Base-by-base conservation (phyloP, 495 filamentous ascomycete genomes). In the Sordaria brevicollis region DNA sequence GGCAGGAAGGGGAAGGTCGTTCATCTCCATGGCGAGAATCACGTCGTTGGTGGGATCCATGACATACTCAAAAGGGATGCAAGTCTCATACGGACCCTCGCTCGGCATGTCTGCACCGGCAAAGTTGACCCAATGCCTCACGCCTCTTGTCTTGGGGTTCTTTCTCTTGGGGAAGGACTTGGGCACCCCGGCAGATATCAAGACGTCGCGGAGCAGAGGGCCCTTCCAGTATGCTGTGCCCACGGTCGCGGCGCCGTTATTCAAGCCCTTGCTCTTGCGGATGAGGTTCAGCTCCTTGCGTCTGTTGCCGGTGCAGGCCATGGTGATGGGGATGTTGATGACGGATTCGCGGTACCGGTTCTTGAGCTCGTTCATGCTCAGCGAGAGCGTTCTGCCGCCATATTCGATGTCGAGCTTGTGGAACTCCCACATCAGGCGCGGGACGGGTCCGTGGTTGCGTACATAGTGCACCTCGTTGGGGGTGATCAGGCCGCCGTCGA, bases 281-380 rank as follows among this genome's bases (percentile, higher is more conserved):
- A 67, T 37, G 21, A 72, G 71, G 49, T 72, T 72, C 31, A 72
- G 68, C 35, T 70, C 71, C n/a, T 70, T 72, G 49, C 71, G 65
- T n/a, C 71, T 65, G 68, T 72, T 72, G 65, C 71, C 71, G 1
- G 43, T 67, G 65, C 71, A 72, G 41, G 71, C 71, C 13, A 72
- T 70, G 41, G 68, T 35, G 65, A 72, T 36, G 65, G 71, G 71
- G 49, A 73, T 73, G 69, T 73, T 73, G 71, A 73, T 73, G 21
- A 62, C n/a, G 37, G 43, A 39, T n/a, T 35, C n/a, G 38, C 19
- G 7, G 66, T 66, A 71, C 35, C 35, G 17, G 65, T 34, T 36
- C 29, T 72, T 70, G 35, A 72, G 71, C 36, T 70, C 15, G 66
- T 70, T 4, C 71, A 72, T 72, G 65, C 35, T 70, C 3, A 72